Base-by-base conservation (phyloP, 169 alveolate species). In the Plasmodium fragile region DNA sequence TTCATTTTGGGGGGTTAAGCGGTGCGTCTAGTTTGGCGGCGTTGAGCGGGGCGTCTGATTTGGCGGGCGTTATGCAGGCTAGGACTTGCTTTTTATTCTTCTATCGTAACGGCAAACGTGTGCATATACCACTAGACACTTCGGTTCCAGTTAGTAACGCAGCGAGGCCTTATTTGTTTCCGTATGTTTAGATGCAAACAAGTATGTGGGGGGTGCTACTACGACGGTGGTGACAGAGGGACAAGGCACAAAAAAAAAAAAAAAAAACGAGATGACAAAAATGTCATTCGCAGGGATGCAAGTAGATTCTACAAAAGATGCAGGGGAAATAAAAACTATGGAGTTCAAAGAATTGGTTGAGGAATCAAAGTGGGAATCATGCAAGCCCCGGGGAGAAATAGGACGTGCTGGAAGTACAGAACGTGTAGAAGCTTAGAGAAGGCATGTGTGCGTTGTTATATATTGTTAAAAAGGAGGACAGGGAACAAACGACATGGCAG, bases 1-100 rank as follows among this genome's bases (percentile, higher is more conserved):
- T 90, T 90, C 92, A 80, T 80, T 90, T 79, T 90, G 13, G 7
- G 4, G 22, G 32, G 49, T 25, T 25, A 22, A 55, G 39, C 43
- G n/a, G 30, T 41, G 53, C 0, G n/a, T n/a, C n/a, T n/a, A n/a
- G n/a, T n/a, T n/a, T 13, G 22, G 2, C 1, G n/a, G 2, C 2
- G 55, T 11, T 45, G 4, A 39, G 55, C n/a, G 1, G 55, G 8
- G 55, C 4, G 55, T 8, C 4, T 16, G 3, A 45, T 16, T 45
- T 45, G 53, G 55, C 16, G 11, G n/a, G 59, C 0, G 22, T 49
- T 49, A 13, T 11, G 22, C 7, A 0, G 7, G 22, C 6, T 49
- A 5, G 22, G 59, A 13, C 22, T 75, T 41, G 36, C 18, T 49
- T 13, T 49, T 49, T 49, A 13, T 13, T 49, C 13, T 49, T 6